Evolutionary conservation across 192 early-diverging fungal genomes (phyloP).

Genomic region (Cetraspora pellucida): DNA sequence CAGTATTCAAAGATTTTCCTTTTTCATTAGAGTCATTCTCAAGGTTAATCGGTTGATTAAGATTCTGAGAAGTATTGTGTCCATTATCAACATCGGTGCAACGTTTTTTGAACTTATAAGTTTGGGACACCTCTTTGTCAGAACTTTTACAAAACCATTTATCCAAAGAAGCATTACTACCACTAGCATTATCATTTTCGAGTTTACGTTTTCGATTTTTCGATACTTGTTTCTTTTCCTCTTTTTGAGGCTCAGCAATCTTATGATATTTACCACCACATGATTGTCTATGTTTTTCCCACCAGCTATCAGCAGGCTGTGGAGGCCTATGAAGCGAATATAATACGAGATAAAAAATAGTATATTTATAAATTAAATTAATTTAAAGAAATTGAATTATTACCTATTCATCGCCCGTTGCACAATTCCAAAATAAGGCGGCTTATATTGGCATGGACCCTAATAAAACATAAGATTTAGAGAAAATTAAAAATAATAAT

Average conservation of each 20-base stretch:
- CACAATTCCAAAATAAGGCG: slow-evolving; percentile 64
- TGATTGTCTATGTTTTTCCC: slow-evolving; percentile 52
- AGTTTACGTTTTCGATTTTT: slow-evolving; percentile 6
- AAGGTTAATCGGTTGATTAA: too few species aligned
- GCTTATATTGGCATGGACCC: slow-evolving; percentile 55
- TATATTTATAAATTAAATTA: background rate
- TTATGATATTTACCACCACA: slow-evolving; percentile 72
- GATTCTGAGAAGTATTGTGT: too few species aligned
- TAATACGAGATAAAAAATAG: background rate
- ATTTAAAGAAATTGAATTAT: background rate
- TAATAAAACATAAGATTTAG: background rate
- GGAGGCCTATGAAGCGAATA: slow-evolving; percentile 49
- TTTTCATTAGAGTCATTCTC: background rate
- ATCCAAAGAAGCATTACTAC: background rate
- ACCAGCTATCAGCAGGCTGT: slow-evolving; percentile 71
- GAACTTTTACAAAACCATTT: background rate
- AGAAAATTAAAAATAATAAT: background rate
- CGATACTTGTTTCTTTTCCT: slow-evolving; percentile 32
- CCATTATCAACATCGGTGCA: background rate
- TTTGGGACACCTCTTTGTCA: background rate
- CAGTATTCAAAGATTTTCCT: background rate
- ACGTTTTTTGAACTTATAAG: background rate
- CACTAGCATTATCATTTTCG: background rate
- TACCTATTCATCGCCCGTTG: slow-evolving; percentile 65
- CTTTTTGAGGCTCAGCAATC: slow-evolving; percentile 55